Percentiles rank a stretch among this genome's conserved stretches.
Evolutionary conservation across 306 rosid species (phyloP).

Genomic region (Trichosanthes truncata): DNA sequence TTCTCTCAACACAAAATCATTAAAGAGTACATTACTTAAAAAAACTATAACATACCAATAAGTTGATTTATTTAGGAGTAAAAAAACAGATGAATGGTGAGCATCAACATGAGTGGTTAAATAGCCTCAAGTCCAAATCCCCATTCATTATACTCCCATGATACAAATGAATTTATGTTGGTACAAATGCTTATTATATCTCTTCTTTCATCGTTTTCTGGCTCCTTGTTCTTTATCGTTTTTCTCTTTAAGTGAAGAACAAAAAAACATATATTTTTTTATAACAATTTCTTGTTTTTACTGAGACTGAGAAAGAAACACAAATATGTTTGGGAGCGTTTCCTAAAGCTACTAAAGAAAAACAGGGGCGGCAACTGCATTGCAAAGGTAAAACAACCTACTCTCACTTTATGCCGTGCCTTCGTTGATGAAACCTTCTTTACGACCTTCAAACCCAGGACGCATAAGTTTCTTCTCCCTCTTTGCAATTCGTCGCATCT

Average conservation of each 20-base stretch:
- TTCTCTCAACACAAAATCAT: no score
- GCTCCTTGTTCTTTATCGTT: not conserved
- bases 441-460: slow-evolving; percentile 87
- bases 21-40: no score
- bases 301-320: not conserved
- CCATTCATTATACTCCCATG: no score
- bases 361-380: not conserved
- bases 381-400: not conserved
- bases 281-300: not conserved
- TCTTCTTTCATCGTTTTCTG: no score
- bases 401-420: not conserved
- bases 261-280: not conserved
- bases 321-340: not conserved
- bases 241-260: not conserved
- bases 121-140: no score
- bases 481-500: slow-evolving; percentile 53
- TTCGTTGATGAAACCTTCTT: slow-evolving; percentile 56
- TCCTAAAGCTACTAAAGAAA: not conserved
- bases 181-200: no score
- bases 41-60: no score
- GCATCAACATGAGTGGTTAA: no score
- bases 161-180: no score
- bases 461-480: slow-evolving; percentile 87
- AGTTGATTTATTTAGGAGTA: no score
- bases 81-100: no score